Evolutionary conservation across 192 early-diverging fungal species (phyloP).

Genomic region (Coemansia umbellata): DNA sequence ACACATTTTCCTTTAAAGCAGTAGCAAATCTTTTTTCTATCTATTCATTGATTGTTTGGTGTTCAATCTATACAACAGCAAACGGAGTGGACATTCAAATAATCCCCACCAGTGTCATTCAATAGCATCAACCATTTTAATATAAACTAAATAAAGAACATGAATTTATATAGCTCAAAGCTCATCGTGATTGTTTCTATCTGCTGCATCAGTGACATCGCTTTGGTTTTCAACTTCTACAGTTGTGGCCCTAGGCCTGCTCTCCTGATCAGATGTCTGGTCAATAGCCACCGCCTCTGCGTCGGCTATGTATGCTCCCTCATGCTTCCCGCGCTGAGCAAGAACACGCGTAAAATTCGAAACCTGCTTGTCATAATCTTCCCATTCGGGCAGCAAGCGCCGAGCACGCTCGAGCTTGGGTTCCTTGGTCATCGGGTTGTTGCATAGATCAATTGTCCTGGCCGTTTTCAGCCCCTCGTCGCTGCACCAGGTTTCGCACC

Average conservation of each 20-base stretch:
- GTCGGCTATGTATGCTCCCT: conserved; percentile 39
- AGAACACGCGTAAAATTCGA: conserved; percentile 46
- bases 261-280: not conserved
- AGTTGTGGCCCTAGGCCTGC: not conserved
- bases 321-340: conserved; percentile 29
- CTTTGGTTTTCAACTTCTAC: not conserved
- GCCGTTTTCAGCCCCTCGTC: conserved; percentile 78
- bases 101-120: too few species aligned
- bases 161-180: too few species aligned
- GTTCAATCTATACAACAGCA: too few species aligned
- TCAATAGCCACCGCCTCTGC: conserved; percentile 42
- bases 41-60: too few species aligned
- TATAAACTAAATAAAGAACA: too few species aligned
- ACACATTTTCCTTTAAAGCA: too few species aligned
- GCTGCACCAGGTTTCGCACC: conserved; percentile 99
- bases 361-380: conserved; percentile 71
- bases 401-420: conserved; percentile 94
- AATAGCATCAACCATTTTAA: too few species aligned
- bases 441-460: conserved; percentile 99
- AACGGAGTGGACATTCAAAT: too few species aligned
- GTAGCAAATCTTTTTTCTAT: too few species aligned
- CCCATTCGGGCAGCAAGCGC: conserved; percentile 93
- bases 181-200: conserved; percentile 24
- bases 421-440: conserved; percentile 97
- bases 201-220: not conserved